Conservation (phyloP, 1,284 basidiomycete species). For the Trametes versicolor region DNA sequence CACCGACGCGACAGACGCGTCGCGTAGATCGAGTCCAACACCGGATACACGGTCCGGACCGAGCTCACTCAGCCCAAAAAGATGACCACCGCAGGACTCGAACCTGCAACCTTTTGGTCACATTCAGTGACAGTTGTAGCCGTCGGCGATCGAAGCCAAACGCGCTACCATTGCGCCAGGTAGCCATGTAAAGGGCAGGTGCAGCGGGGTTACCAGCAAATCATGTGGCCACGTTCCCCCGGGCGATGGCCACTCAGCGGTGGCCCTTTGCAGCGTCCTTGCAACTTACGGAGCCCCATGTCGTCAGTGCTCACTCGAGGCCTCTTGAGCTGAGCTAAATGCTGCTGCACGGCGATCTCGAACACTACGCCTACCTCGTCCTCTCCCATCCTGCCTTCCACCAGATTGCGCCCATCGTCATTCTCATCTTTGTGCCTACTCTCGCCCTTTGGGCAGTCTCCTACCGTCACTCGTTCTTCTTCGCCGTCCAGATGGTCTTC, state of each 20-base stretch:
- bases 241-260: not conserved
- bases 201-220: not conserved
- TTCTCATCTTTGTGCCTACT: conserved; percentile 64
- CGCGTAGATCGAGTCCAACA: conserved; percentile 10
- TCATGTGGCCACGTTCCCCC: not conserved
- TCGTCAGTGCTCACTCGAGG: conserved; percentile 26
- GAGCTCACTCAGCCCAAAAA: conserved; percentile 33
- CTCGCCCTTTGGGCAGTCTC: conserved; percentile 52
- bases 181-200: conserved; percentile 52
- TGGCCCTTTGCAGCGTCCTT: not conserved
- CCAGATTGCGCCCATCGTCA: conserved; percentile 64
- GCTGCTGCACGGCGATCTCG: conserved; percentile 45
- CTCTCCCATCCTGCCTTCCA: conserved; percentile 39
- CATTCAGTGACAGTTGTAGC: conserved; percentile 10
- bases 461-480: conserved; percentile 47
- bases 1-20: conserved; percentile 32
- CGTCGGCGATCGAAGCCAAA: conserved; percentile 83
- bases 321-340: conserved; percentile 40
- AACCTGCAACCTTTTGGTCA: conserved; percentile 88
- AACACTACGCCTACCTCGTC: conserved; percentile 39
- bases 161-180: conserved; percentile 88
- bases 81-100: conserved; percentile 86
- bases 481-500: conserved; percentile 62
- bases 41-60: not conserved
- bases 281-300: conserved; percentile 30